phyloP scores from a whole-genome alignment of 1,284 basidiomycete genomes.

The Sporisorium scitamineum region DNA sequence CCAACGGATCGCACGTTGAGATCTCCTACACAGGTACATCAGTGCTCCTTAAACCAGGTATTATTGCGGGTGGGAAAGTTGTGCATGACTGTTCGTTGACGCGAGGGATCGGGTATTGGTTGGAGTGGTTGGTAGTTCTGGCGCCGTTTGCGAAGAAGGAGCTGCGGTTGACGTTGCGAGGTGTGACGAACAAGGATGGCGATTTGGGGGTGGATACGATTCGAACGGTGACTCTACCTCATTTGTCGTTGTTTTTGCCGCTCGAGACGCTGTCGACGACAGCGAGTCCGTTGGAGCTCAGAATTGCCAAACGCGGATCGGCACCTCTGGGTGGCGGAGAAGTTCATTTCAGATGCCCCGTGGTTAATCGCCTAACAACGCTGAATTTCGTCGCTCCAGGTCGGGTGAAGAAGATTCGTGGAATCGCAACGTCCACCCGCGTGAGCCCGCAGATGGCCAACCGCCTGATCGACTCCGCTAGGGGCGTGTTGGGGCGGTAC shows the following conservation, averaged over 20 bases:
- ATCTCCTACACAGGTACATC: slow-evolving; percentile 83
- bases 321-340: slow-evolving; percentile 92
- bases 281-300: slow-evolving; percentile 65
- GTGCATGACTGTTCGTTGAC: slow-evolving; percentile 88
- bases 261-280: slow-evolving; percentile 39
- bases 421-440: slow-evolving; percentile 81
- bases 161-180: slow-evolving; percentile 82
- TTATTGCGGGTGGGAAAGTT: slow-evolving; percentile 85
- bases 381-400: slow-evolving; percentile 91
- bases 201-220: slow-evolving; percentile 78
- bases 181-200: slow-evolving; percentile 83
- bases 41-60: slow-evolving; percentile 85
- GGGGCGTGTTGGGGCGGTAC: slow-evolving; percentile 91
- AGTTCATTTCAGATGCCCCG: slow-evolving; percentile 90
- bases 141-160: slow-evolving; percentile 94
- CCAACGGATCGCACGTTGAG: slow-evolving; percentile 94
- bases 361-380: slow-evolving; percentile 84
- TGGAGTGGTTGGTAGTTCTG: slow-evolving; percentile 89
- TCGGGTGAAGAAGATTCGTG: slow-evolving; percentile 91
- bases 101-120: slow-evolving; percentile 90
- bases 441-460: slow-evolving; percentile 98
- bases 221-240: slow-evolving; percentile 90
- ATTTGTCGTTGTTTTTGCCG: slow-evolving; percentile 81
- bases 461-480: slow-evolving; percentile 92
- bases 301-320: slow-evolving; percentile 95